A percentile compares a stretch with the other conserved stretches of the same genome.
Evolutionary conservation across 148 eudicot species (phyloP).

Genomic region (Camellia granthamiana): DNA sequence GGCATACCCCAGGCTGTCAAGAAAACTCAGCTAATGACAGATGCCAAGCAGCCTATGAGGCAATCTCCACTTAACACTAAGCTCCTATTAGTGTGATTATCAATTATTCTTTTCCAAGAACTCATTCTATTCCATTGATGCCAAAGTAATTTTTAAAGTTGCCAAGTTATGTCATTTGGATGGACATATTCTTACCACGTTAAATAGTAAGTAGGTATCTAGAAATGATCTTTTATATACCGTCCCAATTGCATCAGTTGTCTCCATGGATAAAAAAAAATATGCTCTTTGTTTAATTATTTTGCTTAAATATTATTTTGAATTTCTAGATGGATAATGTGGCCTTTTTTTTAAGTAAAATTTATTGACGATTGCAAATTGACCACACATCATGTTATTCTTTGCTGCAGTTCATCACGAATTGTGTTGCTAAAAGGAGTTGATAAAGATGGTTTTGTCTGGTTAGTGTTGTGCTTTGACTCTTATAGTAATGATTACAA

Average conservation of each 20-base stretch:
- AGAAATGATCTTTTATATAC: neutral
- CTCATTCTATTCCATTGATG: too few relatives aligned
- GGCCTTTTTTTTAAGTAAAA: neutral
- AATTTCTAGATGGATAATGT: neutral
- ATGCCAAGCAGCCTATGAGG: too few relatives aligned
- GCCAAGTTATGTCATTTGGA: neutral
- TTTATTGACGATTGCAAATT: neutral
- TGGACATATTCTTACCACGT: neutral
- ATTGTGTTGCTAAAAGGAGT: constrained; percentile 88
- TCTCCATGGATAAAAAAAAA: too few relatives aligned
- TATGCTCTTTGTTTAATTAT: neutral
- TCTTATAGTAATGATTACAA: neutral
- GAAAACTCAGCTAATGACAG: too few relatives aligned
- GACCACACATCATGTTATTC: neutral
- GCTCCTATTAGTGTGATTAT: too few relatives aligned
- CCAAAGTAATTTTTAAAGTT: neutral
- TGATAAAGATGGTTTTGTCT: constrained; percentile 83
- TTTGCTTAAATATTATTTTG: neutral
- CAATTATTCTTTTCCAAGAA: too few relatives aligned
- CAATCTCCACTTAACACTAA: too few relatives aligned
- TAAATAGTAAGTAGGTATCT: neutral
- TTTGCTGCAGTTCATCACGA: constrained; percentile 66
- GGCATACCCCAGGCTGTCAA: too few relatives aligned
- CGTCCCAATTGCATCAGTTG: too few relatives aligned
- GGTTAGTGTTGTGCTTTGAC: constrained; percentile 44